Percentiles rank a stretch among this genome's conserved stretches.
Evolutionary conservation across 139 green algal genomes (phyloP).

Genomic region (Picochlorum sp.): DNA sequence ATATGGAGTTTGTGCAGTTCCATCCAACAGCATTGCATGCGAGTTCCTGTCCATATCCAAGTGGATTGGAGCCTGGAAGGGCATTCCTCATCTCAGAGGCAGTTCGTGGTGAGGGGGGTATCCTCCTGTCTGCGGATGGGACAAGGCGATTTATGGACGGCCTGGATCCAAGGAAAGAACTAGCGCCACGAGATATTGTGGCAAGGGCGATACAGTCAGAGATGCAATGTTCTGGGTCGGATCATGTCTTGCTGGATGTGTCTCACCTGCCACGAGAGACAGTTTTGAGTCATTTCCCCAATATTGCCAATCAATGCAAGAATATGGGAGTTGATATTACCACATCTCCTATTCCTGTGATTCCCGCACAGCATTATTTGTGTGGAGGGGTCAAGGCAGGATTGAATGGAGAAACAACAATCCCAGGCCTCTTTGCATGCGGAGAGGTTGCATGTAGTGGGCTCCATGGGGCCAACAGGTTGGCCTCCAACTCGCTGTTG

Average conservation of each 20-base stretch:
- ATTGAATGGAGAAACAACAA: constrained; percentile 74
- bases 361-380: constrained; percentile 94
- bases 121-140: constrained; percentile 74
- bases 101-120: constrained; percentile 84
- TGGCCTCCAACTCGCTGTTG: constrained; percentile 93
- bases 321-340: constrained; percentile 88
- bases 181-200: constrained; percentile 93
- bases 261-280: constrained; percentile 56
- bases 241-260: constrained; percentile 91
- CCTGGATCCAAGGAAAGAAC: constrained; percentile 83
- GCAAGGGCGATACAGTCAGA: constrained; percentile 77
- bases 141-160: constrained; percentile 87
- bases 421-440: constrained; percentile 84
- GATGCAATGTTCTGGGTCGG: constrained; percentile 52
- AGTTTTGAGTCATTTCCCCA: constrained; percentile 88
- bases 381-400: constrained; percentile 88
- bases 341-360: constrained; percentile 82
- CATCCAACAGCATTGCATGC: constrained; percentile 82
- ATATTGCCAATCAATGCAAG: constrained; percentile 70
- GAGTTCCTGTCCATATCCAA: constrained; percentile 1
- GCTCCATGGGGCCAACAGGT: constrained; percentile 93
- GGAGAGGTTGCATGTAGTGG: constrained; percentile 90
- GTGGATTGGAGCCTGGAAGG: constrained; percentile 4
- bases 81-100: constrained; percentile 95
- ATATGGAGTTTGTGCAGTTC: constrained; percentile 99